These are phyloP conservation scores for Trypethelium eluteriae DNA, from an alignment of 495 filamentous ascomycete genomes.

Conservation along the genomic window DNA sequence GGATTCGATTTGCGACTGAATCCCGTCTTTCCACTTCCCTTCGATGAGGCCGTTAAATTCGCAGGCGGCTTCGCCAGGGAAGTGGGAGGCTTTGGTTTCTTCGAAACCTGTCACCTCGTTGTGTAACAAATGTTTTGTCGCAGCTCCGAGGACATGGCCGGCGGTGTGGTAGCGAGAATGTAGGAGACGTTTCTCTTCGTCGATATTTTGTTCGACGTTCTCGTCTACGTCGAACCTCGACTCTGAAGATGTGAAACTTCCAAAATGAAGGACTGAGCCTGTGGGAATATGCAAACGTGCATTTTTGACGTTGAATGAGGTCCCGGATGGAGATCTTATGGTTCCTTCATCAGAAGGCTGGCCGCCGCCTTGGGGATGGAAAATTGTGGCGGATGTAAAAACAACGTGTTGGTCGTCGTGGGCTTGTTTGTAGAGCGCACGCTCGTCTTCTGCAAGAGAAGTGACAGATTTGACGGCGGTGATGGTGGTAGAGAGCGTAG, in stretches of 20 bases:
- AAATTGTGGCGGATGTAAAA: constrained; percentile 55
- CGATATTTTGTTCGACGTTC: constrained; percentile 43
- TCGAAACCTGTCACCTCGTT: constrained; percentile 44
- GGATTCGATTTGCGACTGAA: constrained; percentile 48
- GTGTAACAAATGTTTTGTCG: constrained; percentile 46
- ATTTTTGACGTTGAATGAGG: constrained; percentile 42
- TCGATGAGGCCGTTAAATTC: constrained; percentile 56
- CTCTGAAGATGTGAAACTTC: constrained; percentile 36
- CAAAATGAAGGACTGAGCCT: constrained; percentile 51
- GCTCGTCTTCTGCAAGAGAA: constrained; percentile 41
- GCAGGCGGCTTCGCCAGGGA: constrained; percentile 50
- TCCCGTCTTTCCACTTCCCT: constrained; percentile 49
- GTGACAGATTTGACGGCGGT: constrained; percentile 41
- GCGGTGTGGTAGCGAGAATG: constrained; percentile 58
- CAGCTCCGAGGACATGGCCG: constrained; percentile 55
- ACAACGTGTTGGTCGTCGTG: constrained; percentile 43
- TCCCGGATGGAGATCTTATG: constrained; percentile 35
- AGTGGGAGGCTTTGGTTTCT: constrained; percentile 57
- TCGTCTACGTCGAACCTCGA: constrained; percentile 35
- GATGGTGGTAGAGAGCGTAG: constrained; percentile 40
- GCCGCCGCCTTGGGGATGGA: constrained; percentile 59
- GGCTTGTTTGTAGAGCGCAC: constrained; percentile 44
- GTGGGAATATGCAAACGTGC: constrained; percentile 42
- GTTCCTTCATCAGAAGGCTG: constrained; percentile 54
- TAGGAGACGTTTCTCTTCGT: constrained; percentile 46